Conservation (phyloP, 2,329 filamentous ascomycete genomes). For the Penicillium crustosum region DNA sequence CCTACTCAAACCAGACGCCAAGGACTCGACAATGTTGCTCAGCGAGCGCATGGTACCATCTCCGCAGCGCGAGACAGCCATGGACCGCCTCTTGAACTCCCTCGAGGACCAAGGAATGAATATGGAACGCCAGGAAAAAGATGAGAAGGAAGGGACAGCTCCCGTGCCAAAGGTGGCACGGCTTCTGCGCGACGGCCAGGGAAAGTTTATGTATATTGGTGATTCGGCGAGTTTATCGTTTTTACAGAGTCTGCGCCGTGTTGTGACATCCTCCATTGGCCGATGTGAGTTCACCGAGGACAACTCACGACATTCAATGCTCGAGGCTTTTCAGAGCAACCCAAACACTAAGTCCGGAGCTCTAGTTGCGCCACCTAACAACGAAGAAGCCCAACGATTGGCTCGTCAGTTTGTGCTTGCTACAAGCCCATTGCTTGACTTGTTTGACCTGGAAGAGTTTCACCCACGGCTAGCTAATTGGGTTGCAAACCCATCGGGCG, state of each 20-base stretch:
- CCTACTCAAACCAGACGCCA: slow-evolving; percentile 33
- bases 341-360: slow-evolving; percentile 32
- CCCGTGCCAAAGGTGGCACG: slow-evolving; percentile 43
- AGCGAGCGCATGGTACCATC: slow-evolving; percentile 33
- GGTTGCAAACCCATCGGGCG: slow-evolving; percentile 37
- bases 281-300: slow-evolving; percentile 44
- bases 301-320: slow-evolving; percentile 43
- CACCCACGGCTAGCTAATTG: slow-evolving; percentile 40
- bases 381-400: slow-evolving; percentile 43
- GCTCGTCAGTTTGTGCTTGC: slow-evolving; percentile 48
- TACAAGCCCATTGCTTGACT: slow-evolving; percentile 50
- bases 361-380: slow-evolving; percentile 32
- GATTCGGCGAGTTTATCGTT: slow-evolving; percentile 56
- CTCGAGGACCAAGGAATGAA: slow-evolving; percentile 34
- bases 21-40: slow-evolving; percentile 35
- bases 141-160: slow-evolving; percentile 36
- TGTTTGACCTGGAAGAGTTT: slow-evolving; percentile 50
- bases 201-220: slow-evolving; percentile 56
- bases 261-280: slow-evolving; percentile 49
- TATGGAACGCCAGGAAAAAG: slow-evolving; percentile 29
- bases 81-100: slow-evolving; percentile 36
- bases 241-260: slow-evolving; percentile 52
- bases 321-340: slow-evolving; percentile 41
- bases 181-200: slow-evolving; percentile 53
- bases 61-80: slow-evolving; percentile 35